Conservation (phyloP, 805 yeast species). For the Cyberlindnera galapagoensis region DNA sequence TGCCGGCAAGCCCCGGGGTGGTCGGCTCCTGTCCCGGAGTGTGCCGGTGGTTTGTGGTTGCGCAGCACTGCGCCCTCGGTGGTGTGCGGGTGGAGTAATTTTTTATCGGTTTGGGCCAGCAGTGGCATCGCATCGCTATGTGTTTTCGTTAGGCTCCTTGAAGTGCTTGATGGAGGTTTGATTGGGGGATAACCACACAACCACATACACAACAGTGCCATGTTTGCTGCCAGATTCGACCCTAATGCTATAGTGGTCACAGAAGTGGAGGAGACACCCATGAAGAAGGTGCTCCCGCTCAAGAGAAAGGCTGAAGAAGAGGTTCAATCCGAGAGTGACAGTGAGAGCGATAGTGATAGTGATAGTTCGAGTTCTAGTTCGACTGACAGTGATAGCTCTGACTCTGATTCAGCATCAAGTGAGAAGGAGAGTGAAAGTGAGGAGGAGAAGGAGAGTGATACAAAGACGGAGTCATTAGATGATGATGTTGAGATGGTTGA, state of each 20-base stretch:
- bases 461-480: too few relatives aligned
- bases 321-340: slow-evolving; percentile 10
- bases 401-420: too few relatives aligned
- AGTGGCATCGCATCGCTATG: too few relatives aligned
- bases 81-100: too few relatives aligned
- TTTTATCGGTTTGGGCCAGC: too few relatives aligned
- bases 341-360: slow-evolving; percentile 18
- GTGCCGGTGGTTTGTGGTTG: too few relatives aligned
- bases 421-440: slow-evolving; percentile 8
- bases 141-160: too few relatives aligned
- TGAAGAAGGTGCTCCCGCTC: not conserved
- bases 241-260: slow-evolving; percentile 31
- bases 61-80: too few relatives aligned
- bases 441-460: slow-evolving; percentile 7
- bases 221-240: slow-evolving; percentile 66
- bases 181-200: too few relatives aligned
- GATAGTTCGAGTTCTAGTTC: slow-evolving; percentile 3
- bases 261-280: slow-evolving; percentile 1
- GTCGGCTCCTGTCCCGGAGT: too few relatives aligned
- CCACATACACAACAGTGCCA: slow-evolving; percentile 1
- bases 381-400: slow-evolving; percentile 1
- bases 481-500: slow-evolving; percentile 12
- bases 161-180: too few relatives aligned
- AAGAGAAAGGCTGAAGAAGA: slow-evolving; percentile 11
- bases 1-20: too few relatives aligned